phyloP scores from a whole-genome alignment of 2,329 filamentous ascomycete genomes.

The Lasiodiplodia sp. region DNA sequence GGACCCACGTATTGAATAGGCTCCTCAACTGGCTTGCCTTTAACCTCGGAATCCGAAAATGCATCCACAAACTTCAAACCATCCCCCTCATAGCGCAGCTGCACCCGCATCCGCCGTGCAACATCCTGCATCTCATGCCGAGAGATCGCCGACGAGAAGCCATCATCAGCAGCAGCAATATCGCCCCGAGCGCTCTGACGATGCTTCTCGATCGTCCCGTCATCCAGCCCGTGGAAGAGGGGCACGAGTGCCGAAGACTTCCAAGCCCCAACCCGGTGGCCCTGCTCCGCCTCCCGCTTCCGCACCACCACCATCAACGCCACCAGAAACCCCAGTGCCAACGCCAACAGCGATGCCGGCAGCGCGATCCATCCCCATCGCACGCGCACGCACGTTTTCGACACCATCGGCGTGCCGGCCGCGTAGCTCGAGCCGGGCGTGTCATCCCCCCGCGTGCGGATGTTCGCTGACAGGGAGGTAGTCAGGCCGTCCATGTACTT shows the following conservation, averaged over 20 bases:
- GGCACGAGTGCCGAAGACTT: conserved; percentile 12
- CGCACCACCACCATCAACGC: not conserved
- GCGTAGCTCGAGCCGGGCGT: not conserved
- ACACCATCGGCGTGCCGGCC: not conserved
- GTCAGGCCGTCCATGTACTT: not conserved
- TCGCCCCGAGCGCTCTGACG: not conserved
- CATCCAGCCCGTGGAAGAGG: not conserved
- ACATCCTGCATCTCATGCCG: conserved; percentile 2
- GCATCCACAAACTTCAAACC: conserved; percentile 4
- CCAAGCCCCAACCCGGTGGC: not conserved
- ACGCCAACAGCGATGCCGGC: not conserved
- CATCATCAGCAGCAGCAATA: not conserved
- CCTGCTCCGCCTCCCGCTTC: too few relatives aligned
- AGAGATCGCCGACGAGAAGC: not conserved
- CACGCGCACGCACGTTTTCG: conserved; percentile 6
- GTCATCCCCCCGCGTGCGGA: not conserved
- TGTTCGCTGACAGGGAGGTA: not conserved
- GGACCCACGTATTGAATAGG: not conserved
- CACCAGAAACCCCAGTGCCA: not conserved
- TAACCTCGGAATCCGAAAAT: too few relatives aligned
- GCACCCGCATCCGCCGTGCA: not conserved
- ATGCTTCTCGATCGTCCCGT: not conserved
- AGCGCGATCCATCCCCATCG: conserved; percentile 7
- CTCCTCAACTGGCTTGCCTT: not conserved
- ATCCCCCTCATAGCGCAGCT: not conserved